phyloP scores from a whole-genome alignment of 2,329 filamentous ascomycete species.

The Arthroderma sp. region DNA sequence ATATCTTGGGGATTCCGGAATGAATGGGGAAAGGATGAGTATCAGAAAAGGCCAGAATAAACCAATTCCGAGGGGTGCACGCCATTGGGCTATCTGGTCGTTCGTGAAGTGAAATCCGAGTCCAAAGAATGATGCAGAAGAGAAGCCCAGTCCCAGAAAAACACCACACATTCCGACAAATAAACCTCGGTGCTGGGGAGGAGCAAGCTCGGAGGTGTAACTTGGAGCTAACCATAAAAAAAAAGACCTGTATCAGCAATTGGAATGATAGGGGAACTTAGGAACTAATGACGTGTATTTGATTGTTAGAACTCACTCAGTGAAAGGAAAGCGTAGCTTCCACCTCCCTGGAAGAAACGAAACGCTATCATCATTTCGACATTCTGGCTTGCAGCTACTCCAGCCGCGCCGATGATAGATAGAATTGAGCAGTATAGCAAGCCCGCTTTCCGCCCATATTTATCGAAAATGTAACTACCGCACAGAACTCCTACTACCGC shows the following conservation, averaged over 20 bases:
- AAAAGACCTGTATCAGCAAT: background rate
- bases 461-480: too few species aligned
- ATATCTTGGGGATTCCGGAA: constrained; percentile 51
- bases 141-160: background rate
- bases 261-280: background rate
- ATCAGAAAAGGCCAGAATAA: background rate
- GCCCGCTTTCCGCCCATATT: too few species aligned
- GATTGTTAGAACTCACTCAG: too few species aligned
- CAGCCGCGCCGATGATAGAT: too few species aligned
- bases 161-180: background rate
- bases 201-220: background rate
- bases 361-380: background rate
- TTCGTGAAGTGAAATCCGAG: background rate
- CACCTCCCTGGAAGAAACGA: background rate
- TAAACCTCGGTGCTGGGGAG: background rate
- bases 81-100: background rate
- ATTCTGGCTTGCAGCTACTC: background rate
- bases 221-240: background rate
- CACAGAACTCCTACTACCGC: too few species aligned
- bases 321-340: background rate
- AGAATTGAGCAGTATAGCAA: too few species aligned
- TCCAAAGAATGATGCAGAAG: background rate
- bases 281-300: too few species aligned
- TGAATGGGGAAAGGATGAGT: constrained; percentile 12
- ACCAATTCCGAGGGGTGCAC: background rate